A percentile compares a stretch with the other conserved stretches of the same genome.
Evolutionary conservation across 371 early-diverging fungal species (phyloP).

Genomic region (Syncephalastrum sp.): DNA sequence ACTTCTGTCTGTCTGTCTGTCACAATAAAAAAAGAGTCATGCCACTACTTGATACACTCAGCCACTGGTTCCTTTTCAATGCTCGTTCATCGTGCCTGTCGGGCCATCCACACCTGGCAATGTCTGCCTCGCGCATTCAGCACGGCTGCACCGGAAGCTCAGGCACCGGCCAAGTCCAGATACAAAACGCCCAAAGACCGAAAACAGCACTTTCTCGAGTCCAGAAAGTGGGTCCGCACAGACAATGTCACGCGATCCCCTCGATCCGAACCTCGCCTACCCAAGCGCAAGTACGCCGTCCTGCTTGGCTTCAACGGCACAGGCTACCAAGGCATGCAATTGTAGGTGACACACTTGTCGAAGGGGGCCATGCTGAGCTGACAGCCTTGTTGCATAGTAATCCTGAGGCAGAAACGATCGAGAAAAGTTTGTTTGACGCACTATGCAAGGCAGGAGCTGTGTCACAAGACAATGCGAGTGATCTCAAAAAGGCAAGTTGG

Average conservation of each 20-base stretch:
- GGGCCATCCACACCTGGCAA: no score
- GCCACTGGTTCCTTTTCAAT: no score
- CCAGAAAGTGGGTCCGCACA: no score
- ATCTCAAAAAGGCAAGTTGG: conserved; percentile 70
- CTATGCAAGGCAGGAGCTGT: conserved; percentile 73
- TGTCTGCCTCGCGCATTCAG: no score
- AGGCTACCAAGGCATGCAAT: conserved; percentile 97
- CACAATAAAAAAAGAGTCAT: no score
- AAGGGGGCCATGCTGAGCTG: conserved; percentile 95
- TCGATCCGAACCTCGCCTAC: conserved; percentile 46
- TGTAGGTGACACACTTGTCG: conserved; percentile 89
- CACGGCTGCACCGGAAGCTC: no score
- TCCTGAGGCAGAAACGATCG: conserved; percentile 75
- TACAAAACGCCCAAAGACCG: conserved; percentile 18
- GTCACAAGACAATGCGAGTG: conserved; percentile 77
- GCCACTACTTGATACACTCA: no score
- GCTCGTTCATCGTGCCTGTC: no score
- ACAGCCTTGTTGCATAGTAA: conserved; percentile 89
- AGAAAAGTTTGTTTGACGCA: conserved; percentile 78
- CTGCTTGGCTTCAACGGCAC: conserved; percentile 93
- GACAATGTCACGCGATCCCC: background rate
- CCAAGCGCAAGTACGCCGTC: conserved; percentile 89
- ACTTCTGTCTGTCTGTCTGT: no score
- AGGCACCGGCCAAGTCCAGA: conserved; percentile 3
- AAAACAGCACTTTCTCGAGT: conserved; percentile 9